These are phyloP conservation scores for Phenoliferia sp. DNA, from an alignment of 1,284 basidiomycete genomes.

Conservation along the genomic window DNA sequence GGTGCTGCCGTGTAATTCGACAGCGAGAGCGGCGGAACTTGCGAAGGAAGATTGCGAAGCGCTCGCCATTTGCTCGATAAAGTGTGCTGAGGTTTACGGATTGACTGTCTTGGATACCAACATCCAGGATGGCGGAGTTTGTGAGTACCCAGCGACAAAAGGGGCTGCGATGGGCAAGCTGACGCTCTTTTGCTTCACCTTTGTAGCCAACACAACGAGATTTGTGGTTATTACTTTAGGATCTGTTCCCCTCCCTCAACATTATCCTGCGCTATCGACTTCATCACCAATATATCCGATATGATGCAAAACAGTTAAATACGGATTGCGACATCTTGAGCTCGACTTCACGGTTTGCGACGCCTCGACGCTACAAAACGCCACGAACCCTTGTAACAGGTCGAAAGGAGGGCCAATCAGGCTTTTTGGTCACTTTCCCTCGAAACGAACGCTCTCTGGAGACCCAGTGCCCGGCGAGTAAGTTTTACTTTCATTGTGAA, in stretches of 20 bases:
- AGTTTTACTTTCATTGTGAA: no score
- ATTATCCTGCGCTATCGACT: slow-evolving; percentile 5
- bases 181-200: not conserved
- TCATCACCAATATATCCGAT: not conserved
- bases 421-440: no score
- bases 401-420: no score
- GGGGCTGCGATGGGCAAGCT: not conserved
- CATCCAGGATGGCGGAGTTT: slow-evolving; percentile 33
- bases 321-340: no score
- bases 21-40: slow-evolving; percentile 30
- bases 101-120: slow-evolving; percentile 31
- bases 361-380: no score
- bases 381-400: no score
- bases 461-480: no score
- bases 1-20: slow-evolving; percentile 31
- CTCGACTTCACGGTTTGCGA: no score
- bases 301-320: no score
- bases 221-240: slow-evolving; percentile 19
- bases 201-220: slow-evolving; percentile 27
- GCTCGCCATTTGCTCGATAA: slow-evolving; percentile 32
- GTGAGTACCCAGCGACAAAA: slow-evolving; percentile 12
- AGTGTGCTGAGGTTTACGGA: slow-evolving; percentile 34
- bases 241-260: not conserved
- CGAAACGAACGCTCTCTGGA: no score
- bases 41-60: slow-evolving; percentile 18